Conservation (phyloP, 495 filamentous ascomycete species). For the Aspergillus sparsus region DNA sequence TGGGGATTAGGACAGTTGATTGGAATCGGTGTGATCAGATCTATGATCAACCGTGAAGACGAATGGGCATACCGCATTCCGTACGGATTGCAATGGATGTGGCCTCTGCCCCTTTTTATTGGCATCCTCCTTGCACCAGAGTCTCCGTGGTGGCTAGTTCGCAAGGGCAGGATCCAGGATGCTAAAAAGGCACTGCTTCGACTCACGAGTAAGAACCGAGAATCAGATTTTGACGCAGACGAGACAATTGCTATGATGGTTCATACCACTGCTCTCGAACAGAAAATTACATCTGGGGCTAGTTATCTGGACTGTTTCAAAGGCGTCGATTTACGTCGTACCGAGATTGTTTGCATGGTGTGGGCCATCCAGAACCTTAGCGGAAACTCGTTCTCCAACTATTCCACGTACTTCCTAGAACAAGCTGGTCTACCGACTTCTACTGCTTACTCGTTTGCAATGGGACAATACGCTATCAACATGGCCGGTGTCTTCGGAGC, state of each 20-base stretch:
- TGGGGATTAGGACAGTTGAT: slow-evolving; percentile 81
- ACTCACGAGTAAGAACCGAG: slow-evolving; percentile 56
- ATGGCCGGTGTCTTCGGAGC: slow-evolving; percentile 71
- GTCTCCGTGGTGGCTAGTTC: slow-evolving; percentile 81
- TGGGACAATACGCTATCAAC: slow-evolving; percentile 76
- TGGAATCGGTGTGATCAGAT: slow-evolving; percentile 70
- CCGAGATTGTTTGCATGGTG: slow-evolving; percentile 75
- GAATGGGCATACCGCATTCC: slow-evolving; percentile 70
- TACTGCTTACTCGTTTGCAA: slow-evolving; percentile 67
- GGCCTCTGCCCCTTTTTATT: slow-evolving; percentile 72
- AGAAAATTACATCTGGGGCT: slow-evolving; percentile 68
- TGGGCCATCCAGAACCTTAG: slow-evolving; percentile 84
- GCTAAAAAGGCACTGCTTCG: slow-evolving; percentile 69
- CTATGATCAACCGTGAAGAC: slow-evolving; percentile 57
- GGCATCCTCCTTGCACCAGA: slow-evolving; percentile 74
- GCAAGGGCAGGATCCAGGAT: slow-evolving; percentile 64
- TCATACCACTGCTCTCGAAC: slow-evolving; percentile 73
- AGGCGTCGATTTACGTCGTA: slow-evolving; percentile 71
- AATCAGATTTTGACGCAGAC: slow-evolving; percentile 67
- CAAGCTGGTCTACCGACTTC: slow-evolving; percentile 64
- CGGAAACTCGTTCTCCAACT: slow-evolving; percentile 79
- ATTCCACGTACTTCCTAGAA: slow-evolving; percentile 76
- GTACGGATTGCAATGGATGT: slow-evolving; percentile 83
- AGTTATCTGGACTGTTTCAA: slow-evolving; percentile 75
- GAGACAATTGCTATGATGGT: slow-evolving; percentile 86